phyloP scores from a whole-genome alignment of 305 asterid genomes.

The Plantago coronopus region DNA sequence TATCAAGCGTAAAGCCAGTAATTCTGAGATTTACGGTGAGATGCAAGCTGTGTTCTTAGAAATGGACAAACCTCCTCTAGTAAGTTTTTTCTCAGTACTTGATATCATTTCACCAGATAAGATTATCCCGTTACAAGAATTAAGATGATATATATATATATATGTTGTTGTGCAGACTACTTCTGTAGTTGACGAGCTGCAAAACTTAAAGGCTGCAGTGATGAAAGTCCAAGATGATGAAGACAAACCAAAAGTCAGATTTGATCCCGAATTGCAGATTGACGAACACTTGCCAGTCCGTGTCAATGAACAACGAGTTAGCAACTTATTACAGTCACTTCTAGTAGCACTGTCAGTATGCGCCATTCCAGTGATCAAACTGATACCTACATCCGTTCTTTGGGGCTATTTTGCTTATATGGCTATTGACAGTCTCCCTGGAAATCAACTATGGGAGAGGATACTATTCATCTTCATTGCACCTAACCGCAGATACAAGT shows the following conservation, averaged over 20 bases:
- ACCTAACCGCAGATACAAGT: slow-evolving; percentile 71
- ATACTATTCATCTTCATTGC: slow-evolving; percentile 48
- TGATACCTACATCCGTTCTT: slow-evolving; percentile 73
- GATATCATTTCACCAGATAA: neutral
- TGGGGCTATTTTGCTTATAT: slow-evolving; percentile 92
- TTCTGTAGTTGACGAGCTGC: slow-evolving; percentile 46
- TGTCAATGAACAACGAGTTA: slow-evolving; percentile 80
- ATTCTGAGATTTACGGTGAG: slow-evolving; percentile 61
- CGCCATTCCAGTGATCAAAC: slow-evolving; percentile 63
- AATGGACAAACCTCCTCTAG: slow-evolving; percentile 51
- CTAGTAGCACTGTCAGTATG: slow-evolving; percentile 57
- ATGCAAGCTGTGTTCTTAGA: slow-evolving; percentile 79
- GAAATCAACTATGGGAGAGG: slow-evolving; percentile 87
- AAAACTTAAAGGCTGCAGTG: slow-evolving; percentile 64
- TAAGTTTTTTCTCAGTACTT: slow-evolving; percentile 25
- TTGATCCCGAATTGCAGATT: slow-evolving; percentile 58
- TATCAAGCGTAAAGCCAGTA: slow-evolving; percentile 47
- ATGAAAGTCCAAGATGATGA: slow-evolving; percentile 40
- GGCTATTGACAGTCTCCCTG: slow-evolving; percentile 86
- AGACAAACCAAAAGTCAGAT: slow-evolving; percentile 24
- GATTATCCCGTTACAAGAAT: neutral
- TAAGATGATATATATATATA: neutral
- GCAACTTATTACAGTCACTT: slow-evolving; percentile 70
- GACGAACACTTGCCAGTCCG: slow-evolving; percentile 70
- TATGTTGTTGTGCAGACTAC: slow-evolving; percentile 28